Conservation (phyloP, 2,329 filamentous ascomycete genomes). For the Camillea tinctor region DNA sequence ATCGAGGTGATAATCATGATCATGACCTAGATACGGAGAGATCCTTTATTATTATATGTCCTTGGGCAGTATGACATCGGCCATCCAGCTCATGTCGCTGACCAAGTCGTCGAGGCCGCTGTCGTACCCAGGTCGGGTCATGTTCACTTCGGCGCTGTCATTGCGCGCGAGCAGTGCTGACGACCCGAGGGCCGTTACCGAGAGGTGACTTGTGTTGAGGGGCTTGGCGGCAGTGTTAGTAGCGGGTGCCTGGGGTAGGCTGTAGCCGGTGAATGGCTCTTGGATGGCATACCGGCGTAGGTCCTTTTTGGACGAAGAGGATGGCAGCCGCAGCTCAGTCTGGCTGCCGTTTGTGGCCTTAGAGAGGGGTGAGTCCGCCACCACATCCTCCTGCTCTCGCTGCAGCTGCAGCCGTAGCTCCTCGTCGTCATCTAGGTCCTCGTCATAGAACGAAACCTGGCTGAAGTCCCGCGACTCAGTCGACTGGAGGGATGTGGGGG, state of each 20-base stretch:
- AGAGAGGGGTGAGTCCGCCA: slow-evolving; percentile 25
- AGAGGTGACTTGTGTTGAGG: slow-evolving; percentile 15
- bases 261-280: slow-evolving; percentile 42
- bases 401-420: slow-evolving; percentile 9
- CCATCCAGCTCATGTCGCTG: slow-evolving; percentile 52
- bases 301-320: slow-evolving; percentile 23
- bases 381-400: neutral
- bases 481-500: slow-evolving; percentile 39
- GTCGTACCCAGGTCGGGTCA: slow-evolving; percentile 30
- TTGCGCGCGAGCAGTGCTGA: slow-evolving; percentile 31
- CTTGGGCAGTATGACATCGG: slow-evolving; percentile 43
- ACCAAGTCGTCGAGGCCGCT: slow-evolving; percentile 37
- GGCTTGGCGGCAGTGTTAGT: slow-evolving; percentile 25
- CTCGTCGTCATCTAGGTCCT: slow-evolving; percentile 42
- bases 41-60: slow-evolving; percentile 9
- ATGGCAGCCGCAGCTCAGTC: slow-evolving; percentile 24
- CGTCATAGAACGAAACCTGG: slow-evolving; percentile 46
- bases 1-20: no score
- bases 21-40: no score
- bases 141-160: slow-evolving; percentile 27
- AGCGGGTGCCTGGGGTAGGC: slow-evolving; percentile 40
- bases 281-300: slow-evolving; percentile 15
- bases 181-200: slow-evolving; percentile 22
- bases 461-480: slow-evolving; percentile 34
- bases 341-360: slow-evolving; percentile 36